These are phyloP conservation scores for Coffea humblotiana DNA, from an alignment of 305 asterid genomes.

Conservation along the genomic window DNA sequence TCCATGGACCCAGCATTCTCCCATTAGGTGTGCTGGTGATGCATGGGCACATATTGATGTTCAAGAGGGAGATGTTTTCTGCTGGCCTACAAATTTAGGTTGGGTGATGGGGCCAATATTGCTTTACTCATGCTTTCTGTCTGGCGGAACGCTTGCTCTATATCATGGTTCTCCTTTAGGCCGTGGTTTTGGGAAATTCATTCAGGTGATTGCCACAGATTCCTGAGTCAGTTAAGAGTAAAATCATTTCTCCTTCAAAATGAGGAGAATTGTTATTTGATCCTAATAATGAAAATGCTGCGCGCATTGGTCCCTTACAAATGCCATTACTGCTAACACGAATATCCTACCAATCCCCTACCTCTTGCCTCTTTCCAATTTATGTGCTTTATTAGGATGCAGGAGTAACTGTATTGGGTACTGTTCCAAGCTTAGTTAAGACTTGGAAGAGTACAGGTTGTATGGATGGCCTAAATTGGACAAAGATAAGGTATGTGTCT, in stretches of 20 bases:
- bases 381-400: conserved; percentile 59
- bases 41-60: conserved; percentile 67
- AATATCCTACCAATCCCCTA: no score
- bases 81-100: conserved; percentile 98
- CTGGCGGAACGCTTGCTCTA: conserved; percentile 89
- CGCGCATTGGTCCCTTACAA: no score
- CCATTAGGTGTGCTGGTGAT: conserved; percentile 83
- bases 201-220: conserved; percentile 56
- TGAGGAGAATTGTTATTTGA: neutral
- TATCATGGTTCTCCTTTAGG: conserved; percentile 95
- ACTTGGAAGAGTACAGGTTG: conserved; percentile 84
- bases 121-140: conserved; percentile 74
- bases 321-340: no score
- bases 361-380: neutral
- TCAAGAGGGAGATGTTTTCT: conserved; percentile 63
- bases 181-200: conserved; percentile 76
- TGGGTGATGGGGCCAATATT: conserved; percentile 97
- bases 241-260: conserved; percentile 1
- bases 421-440: conserved; percentile 96
- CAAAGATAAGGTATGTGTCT: conserved; percentile 61
- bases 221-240: neutral
- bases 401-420: conserved; percentile 81
- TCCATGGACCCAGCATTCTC: conserved; percentile 94
- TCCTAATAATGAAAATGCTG: no score
- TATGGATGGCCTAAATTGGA: conserved; percentile 89